Conservation (phyloP, 345 rosid species). For the Eucalyptus cloeziana region DNA sequence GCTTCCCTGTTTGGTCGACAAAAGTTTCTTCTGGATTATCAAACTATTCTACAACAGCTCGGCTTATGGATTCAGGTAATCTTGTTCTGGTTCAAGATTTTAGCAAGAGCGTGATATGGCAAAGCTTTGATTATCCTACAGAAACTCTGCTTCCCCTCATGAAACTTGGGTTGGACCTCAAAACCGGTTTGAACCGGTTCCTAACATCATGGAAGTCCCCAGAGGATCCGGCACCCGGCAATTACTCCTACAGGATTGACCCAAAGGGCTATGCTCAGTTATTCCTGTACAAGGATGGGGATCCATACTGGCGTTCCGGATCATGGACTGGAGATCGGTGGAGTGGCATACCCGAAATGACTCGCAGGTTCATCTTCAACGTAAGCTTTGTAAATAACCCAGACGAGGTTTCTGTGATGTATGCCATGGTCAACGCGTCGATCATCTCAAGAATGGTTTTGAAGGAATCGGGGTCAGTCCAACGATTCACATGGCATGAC, state of each 20-base stretch:
- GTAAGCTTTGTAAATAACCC: slow-evolving; percentile 12
- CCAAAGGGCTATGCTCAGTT: slow-evolving; percentile 19
- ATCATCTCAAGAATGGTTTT: slow-evolving; percentile 36
- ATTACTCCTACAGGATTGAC: slow-evolving; percentile 1
- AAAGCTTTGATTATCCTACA: slow-evolving; percentile 69
- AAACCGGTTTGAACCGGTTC: not conserved
- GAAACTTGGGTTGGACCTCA: slow-evolving; percentile 2
- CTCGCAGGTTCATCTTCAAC: slow-evolving; percentile 18
- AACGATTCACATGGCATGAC: slow-evolving; percentile 38
- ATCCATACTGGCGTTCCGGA: slow-evolving; percentile 37
- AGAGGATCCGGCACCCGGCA: slow-evolving; percentile 6
- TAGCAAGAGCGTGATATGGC: slow-evolving; percentile 24
- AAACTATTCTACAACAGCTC: not conserved
- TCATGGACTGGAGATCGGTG: slow-evolving; percentile 65
- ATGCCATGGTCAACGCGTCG: slow-evolving; percentile 6
- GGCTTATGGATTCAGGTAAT: slow-evolving; percentile 19
- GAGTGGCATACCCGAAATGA: slow-evolving; percentile 68
- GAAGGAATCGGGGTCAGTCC: slow-evolving; percentile 32
- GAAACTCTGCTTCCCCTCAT: slow-evolving; percentile 23
- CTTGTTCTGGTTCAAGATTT: not conserved
- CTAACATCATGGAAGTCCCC: slow-evolving; percentile 11
- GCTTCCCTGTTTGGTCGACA: slow-evolving; percentile 1
- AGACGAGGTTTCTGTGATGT: slow-evolving; percentile 20
- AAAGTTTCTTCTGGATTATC: not conserved
- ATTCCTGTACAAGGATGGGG: slow-evolving; percentile 20